Evolutionary conservation across 345 rosid species (phyloP), one percentile per base, ranked within the genome.

Genomic region (Zanthoxylum bungeanum): DNA sequence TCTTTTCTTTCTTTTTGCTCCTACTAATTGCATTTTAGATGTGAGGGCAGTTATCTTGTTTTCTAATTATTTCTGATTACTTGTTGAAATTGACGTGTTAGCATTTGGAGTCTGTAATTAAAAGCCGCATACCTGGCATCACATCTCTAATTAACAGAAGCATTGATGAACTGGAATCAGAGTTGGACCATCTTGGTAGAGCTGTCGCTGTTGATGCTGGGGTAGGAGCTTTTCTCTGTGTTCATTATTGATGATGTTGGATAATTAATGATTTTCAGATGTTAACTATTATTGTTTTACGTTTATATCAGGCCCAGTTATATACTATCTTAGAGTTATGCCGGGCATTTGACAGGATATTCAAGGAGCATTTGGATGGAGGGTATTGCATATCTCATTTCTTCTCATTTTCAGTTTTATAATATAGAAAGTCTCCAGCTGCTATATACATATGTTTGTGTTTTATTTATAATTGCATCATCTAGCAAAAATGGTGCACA

Each of bases 361-460:
- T 86, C 75, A 85, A 85, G 88, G 96, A 90, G 73, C 96, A 90
- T 75, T 77, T 90, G 75, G 91, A 90, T 73, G 96, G 96, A 78
- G 89, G 96, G 96, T 90, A 82, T 71, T 50, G 57, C 22, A 37
- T 31, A 34, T 33, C 55, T 55, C 60, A 37, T 47, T 56, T 34
- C 39, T 60, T 60, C 69, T 30, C 72, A 42, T 22, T 21, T 27
- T 7, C 17, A 24, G 12, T 9, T 25, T 50, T 51, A 60, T n/a
- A 2, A 19, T 2, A 2, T 60, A 60, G 16, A 56, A 33, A 2
- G 10, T 36, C 27, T n/a, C 37, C 46, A 4, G 21, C 28, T 42
- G 64, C 28, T 21, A 34, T 24, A 46, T 30, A 31, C 0, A 34
- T 7, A 9, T 57, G 24, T 60, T 47, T 6, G 19, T 60, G 57